phyloP scores from a whole-genome alignment of 1,284 basidiomycete genomes.

The Pisolithus thermaeus region DNA sequence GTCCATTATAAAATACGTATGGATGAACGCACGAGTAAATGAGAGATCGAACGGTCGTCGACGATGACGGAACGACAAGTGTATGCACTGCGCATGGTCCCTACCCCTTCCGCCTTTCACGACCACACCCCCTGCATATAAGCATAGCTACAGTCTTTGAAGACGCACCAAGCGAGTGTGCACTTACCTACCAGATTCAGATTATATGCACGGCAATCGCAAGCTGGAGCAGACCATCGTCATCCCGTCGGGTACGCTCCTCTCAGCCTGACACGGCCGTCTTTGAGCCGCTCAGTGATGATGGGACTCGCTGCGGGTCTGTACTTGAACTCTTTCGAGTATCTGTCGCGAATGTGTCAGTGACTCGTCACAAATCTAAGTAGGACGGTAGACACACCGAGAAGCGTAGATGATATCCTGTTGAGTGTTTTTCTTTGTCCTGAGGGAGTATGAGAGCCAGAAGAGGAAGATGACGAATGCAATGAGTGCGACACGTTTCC shows the following conservation, averaged over 20 bases:
- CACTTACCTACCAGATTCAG: not conserved
- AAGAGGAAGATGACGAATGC: constrained; percentile 34
- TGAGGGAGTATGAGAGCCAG: constrained; percentile 37
- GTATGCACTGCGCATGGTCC: too few relatives aligned
- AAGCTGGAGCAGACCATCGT: not conserved
- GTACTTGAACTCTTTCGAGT: constrained; percentile 48
- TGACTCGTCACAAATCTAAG: not conserved
- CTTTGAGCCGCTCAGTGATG: constrained; percentile 44
- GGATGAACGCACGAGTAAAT: too few relatives aligned
- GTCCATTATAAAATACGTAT: too few relatives aligned
- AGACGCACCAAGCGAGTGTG: too few relatives aligned
- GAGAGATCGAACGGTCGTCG: too few relatives aligned
- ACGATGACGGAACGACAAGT: too few relatives aligned
- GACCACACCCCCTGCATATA: too few relatives aligned
- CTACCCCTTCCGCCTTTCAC: too few relatives aligned
- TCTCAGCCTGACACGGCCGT: constrained; percentile 37
- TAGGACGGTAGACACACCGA: constrained; percentile 20
- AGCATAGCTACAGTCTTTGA: too few relatives aligned
- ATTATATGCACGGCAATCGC: not conserved
- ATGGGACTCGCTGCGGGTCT: constrained; percentile 52
- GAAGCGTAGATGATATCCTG: constrained; percentile 30
- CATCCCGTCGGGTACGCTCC: constrained; percentile 33
- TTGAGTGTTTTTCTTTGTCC: constrained; percentile 19
- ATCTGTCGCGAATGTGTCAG: constrained; percentile 27
- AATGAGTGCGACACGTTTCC: constrained; percentile 38